Base-by-base conservation (phyloP, 169 alveolate genomes). In the Plasmodium inui region DNA sequence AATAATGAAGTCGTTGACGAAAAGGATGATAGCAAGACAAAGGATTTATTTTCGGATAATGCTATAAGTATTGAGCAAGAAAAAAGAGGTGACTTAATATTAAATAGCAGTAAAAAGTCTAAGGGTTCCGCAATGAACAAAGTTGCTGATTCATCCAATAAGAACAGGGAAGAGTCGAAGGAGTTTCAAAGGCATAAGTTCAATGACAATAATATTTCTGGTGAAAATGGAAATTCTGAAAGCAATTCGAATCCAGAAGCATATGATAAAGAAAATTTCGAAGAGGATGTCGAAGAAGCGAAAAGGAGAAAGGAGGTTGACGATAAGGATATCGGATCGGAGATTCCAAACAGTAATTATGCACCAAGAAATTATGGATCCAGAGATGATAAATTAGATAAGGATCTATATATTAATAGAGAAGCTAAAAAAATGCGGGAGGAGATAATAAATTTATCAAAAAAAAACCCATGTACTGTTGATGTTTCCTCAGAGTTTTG, bases 401-500 rank as follows among this genome's bases (percentile, higher is more conserved):
- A 50, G 22, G 46, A 12, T n/a, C 85, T 50, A 3, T 85, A 85
- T 85, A 85, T 73, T 22, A 50, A 46, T 8, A 85, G 93, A 74
- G 79, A 85, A 32, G 57, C 57, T 73, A 30, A 73, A 14, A 74
- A 73, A 50, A 85, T 85, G 61, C 53, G 93, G 84, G 79, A 85
- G 74, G 61, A 85, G 78, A 85, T 85, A 46, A 85, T 85, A 85
- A 85, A 34, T 8, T 28, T 74, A 61, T 73, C 93, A 39, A 34
- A 85, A 76, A 50, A 32, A 5, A 73, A 85, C 34, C 50, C 39
- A 76, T 85, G 93, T 73, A 73, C 6, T 72, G 78, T 73, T 34
- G 93, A 73, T 0, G 26, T 85, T 85, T 85, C 93, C 19, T 85
- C 93, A 74, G 53, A 85, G 41, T 85, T 73, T 85, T 85, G 93